Evolutionary conservation across 352 stramenopile genomes (phyloP).

Genomic region (Phytophthora sojae): DNA sequence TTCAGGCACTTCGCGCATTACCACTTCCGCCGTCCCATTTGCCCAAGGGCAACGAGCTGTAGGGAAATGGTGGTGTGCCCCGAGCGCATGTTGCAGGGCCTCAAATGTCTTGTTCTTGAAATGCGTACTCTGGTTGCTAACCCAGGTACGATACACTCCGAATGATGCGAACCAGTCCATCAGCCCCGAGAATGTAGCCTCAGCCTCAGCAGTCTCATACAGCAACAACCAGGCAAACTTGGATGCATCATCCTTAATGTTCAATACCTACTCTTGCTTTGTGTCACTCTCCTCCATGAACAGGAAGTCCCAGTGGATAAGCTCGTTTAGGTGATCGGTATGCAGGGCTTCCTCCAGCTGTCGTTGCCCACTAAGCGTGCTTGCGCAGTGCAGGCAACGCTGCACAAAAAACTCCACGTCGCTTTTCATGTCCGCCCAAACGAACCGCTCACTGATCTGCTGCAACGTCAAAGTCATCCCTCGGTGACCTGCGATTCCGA

Average conservation of each 20-base stretch:
- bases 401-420: slow-evolving; percentile 18
- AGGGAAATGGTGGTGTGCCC: neutral
- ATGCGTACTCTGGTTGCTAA: neutral
- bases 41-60: neutral
- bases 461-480: slow-evolving; percentile 21
- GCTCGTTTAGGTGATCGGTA: neutral
- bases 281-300: neutral
- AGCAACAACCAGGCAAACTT: neutral
- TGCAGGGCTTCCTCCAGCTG: slow-evolving; percentile 21
- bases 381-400: slow-evolving; percentile 22
- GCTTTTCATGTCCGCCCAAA: neutral
- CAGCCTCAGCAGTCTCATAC: neutral
- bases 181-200: neutral
- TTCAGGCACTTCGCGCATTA: neutral
- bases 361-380: slow-evolving; percentile 5
- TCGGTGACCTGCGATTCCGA: slow-evolving; percentile 29
- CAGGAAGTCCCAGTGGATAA: neutral
- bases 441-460: neutral
- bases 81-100: neutral
- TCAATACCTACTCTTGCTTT: neutral
- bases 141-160: neutral
- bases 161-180: neutral
- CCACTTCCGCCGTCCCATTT: neutral
- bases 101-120: slow-evolving; percentile 5
- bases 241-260: slow-evolving; percentile 1